Evolutionary conservation across 1,284 basidiomycete species (phyloP).

Genomic region (Pseudozyma tsukubaensis): DNA sequence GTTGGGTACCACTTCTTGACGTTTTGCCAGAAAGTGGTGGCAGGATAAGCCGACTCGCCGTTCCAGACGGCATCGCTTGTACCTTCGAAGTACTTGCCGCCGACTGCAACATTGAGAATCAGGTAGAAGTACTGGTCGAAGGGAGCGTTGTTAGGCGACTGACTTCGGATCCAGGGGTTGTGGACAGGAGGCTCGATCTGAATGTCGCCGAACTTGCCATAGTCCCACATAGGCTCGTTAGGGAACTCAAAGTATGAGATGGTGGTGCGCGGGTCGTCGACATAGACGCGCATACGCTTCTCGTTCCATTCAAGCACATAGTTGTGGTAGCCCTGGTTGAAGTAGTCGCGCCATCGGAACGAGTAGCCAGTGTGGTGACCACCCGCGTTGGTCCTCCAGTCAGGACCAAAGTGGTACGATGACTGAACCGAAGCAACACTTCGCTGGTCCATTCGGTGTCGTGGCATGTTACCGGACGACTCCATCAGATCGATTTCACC

Average conservation of each 20-base stretch:
- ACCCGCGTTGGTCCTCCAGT: conserved; percentile 73
- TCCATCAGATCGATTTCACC: conserved; percentile 85
- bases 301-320: conserved; percentile 84
- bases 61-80: conserved; percentile 72
- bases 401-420: conserved; percentile 82
- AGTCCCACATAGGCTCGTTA: conserved; percentile 76
- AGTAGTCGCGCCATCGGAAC: conserved; percentile 76
- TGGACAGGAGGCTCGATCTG: conserved; percentile 78
- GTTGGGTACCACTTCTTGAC: conserved; percentile 48
- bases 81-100: conserved; percentile 82
- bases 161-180: conserved; percentile 51
- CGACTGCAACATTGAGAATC: conserved; percentile 81
- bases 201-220: conserved; percentile 79
- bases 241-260: conserved; percentile 77
- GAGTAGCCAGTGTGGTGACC: conserved; percentile 80
- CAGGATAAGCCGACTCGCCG: conserved; percentile 72
- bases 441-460: conserved; percentile 76
- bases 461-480: conserved; percentile 69
- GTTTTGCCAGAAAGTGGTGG: conserved; percentile 77
- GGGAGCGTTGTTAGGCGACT: conserved; percentile 75
- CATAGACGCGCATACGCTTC: conserved; percentile 78
- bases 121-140: conserved; percentile 89
- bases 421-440: conserved; percentile 16
- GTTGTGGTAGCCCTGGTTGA: conserved; percentile 79
- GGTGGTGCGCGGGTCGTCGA: conserved; percentile 76